Evolutionary conservation across 768 basidiomycete genomes (phyloP), one percentile per base, ranked within the genome.

Genomic region (Ramaria sp.): DNA sequence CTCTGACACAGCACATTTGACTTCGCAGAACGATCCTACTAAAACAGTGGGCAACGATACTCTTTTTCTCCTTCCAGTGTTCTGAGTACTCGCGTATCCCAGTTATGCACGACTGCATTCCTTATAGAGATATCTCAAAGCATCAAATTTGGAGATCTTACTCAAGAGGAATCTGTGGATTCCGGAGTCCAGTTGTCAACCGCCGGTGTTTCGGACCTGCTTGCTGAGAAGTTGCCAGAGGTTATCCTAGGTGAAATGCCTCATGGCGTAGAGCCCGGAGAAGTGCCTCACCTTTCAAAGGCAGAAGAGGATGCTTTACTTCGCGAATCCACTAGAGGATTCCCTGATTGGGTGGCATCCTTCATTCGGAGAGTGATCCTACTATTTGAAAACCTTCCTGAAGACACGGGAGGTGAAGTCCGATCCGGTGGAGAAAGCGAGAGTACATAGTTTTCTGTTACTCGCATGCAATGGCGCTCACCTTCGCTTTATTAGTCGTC

Each of bases 341-440:
- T 91, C 64, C 80, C 87, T 0, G 86, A 86, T 63, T 91, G 91
- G 91, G 76, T 92, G 7, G 76, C 84, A n/a, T 82, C 76, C 61
- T 89, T 92, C 68, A 76, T 93, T 56, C 80, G 83, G 5, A 73
- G 87, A 47, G 85, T 92, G 10, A 83, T 93, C 34, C 78, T 85
- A 55, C 71, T 93, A 5, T 79, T 92, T 59, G 87, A 90, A 67
- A 91, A 91, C 64, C 73, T 94, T 19, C 90, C 91, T 0, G 90
- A 92, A 58, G 90, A 92, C 68, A 82, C 86, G 51, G 68, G 77
- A 53, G 75, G 80, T 62, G 80, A 81, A 6, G 73, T 77, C 17
- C 64, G 67, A 39, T 79, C 82, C 7, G 82, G 81, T 15, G 82
- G 82, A 52, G 70, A 82, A 59, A 77, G 78, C 33, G 82, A 90